These are phyloP conservation scores for Sechiopsis laciniata DNA, from an alignment of 306 rosid species.

Conservation along the genomic window DNA sequence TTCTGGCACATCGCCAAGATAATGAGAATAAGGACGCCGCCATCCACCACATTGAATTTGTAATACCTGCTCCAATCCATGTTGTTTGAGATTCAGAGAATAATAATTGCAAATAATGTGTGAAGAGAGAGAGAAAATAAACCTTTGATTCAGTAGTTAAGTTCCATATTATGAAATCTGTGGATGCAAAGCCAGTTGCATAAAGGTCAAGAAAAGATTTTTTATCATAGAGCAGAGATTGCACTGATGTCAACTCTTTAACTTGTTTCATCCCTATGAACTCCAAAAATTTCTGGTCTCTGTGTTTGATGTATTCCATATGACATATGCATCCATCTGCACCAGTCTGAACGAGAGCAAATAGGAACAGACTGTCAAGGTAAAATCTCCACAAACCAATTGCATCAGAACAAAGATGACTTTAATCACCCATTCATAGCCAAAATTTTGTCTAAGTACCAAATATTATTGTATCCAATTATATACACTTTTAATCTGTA, in stretches of 20 bases:
- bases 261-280: slow-evolving; percentile 92
- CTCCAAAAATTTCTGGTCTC: slow-evolving; percentile 53
- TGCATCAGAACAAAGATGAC: slow-evolving; percentile 12
- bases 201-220: slow-evolving; percentile 38
- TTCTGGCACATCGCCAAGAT: slow-evolving; percentile 83
- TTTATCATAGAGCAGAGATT: slow-evolving; percentile 40
- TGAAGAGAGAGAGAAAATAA: slow-evolving; percentile 23
- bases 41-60: slow-evolving; percentile 93
- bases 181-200: slow-evolving; percentile 88
- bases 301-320: slow-evolving; percentile 53
- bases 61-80: slow-evolving; percentile 48
- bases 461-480: neutral
- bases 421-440: slow-evolving; percentile 1
- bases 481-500: neutral
- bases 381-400: slow-evolving; percentile 5
- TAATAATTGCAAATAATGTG: neutral
- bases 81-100: slow-evolving; percentile 25
- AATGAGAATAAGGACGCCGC: slow-evolving; percentile 89
- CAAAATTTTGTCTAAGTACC: neutral
- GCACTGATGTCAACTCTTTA: slow-evolving; percentile 75
- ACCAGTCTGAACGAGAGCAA: slow-evolving; percentile 63
- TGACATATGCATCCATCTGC: slow-evolving; percentile 93
- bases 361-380: slow-evolving; percentile 3
- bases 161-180: slow-evolving; percentile 82
- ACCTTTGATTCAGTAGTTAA: slow-evolving; percentile 76